phyloP scores from a whole-genome alignment of 345 rosid species.

The Combretum micranthum region DNA sequence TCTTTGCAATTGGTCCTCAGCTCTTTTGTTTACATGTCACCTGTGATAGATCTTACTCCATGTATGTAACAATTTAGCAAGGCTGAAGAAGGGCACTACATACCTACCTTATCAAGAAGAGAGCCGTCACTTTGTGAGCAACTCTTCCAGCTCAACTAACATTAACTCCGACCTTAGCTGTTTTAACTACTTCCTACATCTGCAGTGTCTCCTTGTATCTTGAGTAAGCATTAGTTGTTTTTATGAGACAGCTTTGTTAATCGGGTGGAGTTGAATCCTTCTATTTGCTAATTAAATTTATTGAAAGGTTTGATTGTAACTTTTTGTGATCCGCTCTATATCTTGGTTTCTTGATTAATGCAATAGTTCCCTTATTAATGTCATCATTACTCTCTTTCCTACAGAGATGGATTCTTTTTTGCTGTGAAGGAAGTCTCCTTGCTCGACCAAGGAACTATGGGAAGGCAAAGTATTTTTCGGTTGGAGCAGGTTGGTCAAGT shows the following conservation, averaged over 20 bases:
- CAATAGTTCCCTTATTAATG: neutral
- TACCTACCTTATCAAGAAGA: neutral
- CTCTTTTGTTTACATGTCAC: too few species aligned
- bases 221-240: neutral
- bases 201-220: neutral
- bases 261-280: neutral
- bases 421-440: constrained; percentile 93
- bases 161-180: too few species aligned
- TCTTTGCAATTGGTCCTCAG: too few species aligned
- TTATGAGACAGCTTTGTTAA: neutral
- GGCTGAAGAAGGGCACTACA: too few species aligned
- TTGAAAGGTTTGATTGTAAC: too few species aligned
- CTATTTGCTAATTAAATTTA: too few species aligned
- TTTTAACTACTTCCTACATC: neutral
- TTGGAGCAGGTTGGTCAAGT: constrained; percentile 62
- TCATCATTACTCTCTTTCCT: constrained; percentile 1
- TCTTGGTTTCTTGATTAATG: too few species aligned
- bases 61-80: too few species aligned
- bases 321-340: too few species aligned
- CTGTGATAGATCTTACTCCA: too few species aligned
- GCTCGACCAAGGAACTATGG: constrained; percentile 81
- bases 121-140: neutral
- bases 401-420: constrained; percentile 82
- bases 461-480: constrained; percentile 63
- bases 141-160: too few species aligned